A percentile compares a stretch with the other conserved stretches of the same genome.
Evolutionary conservation across 345 rosid species (phyloP).

Genomic region (Salix purpurea): DNA sequence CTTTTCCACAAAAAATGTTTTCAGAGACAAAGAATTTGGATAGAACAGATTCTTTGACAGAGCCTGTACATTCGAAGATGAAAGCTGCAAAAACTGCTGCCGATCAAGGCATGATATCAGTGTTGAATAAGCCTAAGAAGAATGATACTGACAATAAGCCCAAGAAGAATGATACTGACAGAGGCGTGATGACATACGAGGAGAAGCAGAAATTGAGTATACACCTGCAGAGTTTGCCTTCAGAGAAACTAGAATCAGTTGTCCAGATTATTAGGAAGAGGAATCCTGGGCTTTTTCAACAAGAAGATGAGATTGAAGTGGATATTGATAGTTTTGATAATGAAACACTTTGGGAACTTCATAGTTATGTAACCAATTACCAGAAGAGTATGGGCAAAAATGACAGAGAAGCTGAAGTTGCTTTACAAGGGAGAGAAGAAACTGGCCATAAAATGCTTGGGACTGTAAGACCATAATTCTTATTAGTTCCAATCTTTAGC

Average conservation of each 20-base stretch:
- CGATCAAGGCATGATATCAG: conserved; percentile 20
- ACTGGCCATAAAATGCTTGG: conserved; percentile 34
- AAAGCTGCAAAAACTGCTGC: conserved; percentile 4
- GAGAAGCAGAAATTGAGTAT: conserved; percentile 79
- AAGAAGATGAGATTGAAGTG: conserved; percentile 88
- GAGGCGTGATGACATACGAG: conserved; percentile 66
- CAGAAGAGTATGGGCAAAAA: conserved; percentile 41
- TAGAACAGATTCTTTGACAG: conserved; percentile 42
- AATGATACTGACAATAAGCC: conserved; percentile 46
- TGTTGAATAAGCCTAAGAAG: conserved; percentile 41
- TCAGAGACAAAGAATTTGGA: conserved; percentile 31
- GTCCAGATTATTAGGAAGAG: conserved; percentile 84
- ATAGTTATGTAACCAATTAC: conserved; percentile 48
- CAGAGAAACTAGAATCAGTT: conserved; percentile 61
- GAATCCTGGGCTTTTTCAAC: conserved; percentile 58
- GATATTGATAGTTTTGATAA: conserved; percentile 81
- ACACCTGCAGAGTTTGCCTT: conserved; percentile 68
- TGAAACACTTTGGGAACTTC: conserved; percentile 88
- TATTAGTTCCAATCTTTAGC: background rate
- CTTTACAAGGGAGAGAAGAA: conserved; percentile 34
- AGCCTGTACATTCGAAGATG: conserved; percentile 30
- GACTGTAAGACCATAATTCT: conserved; percentile 36
- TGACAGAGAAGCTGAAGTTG: conserved; percentile 37
- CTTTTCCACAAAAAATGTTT: conserved; percentile 8
- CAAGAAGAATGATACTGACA: conserved; percentile 33